Evolutionary conservation across 306 rosid species (phyloP), one percentile per base, ranked within the genome.

Genomic region (Begonia peltatifolia): DNA sequence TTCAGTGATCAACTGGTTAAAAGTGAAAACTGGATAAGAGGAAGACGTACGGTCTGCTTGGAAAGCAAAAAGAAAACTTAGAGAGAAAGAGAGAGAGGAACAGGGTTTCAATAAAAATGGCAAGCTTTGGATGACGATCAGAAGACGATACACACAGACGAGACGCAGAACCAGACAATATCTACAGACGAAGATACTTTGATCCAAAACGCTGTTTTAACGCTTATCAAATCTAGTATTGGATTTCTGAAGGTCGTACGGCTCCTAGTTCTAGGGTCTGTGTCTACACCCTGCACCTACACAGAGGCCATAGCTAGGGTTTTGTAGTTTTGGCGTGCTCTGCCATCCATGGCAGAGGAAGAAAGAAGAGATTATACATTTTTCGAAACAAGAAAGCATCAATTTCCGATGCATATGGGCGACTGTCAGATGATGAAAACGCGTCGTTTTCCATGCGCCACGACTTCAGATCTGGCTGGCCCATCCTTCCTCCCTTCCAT

Each of bases 331-430:
- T 17, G 18, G 18, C 18, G 18, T 17, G 64, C 72, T 55, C n/a
- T n/a, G n/a, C n/a, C n/a, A n/a, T n/a, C 65, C 50, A 53, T 50
- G 69, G 76, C 70, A 57, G 52, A 56, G 52, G 41, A 17, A 66
- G 65, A 58, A 70, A 62, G 48, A 50, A 1, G 1, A 17, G 18
- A 17, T 17, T 1, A 1, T 17, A 1, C 18, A 17, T 17, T 17
- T 17, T 17, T 17, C 18, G 1, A 17, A 17, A 17, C 18, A 59
- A 14, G 11, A 41, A 63, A 9, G 75, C 79, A 75, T 57, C 96
- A 80, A 83, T 70, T 87, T 78, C 89, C 84, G 72, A 87, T 36
- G 70, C 68, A 48, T 51, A 55, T 62, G 52, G 63, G 52, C 36
- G 38, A 30, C 38, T 30, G 38, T 30, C 38, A 30, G 38, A 52